Evolutionary conservation across 352 stramenopile species (phyloP), one percentile per base, ranked within the genome.

Genomic region (Vaucheria bursata): DNA sequence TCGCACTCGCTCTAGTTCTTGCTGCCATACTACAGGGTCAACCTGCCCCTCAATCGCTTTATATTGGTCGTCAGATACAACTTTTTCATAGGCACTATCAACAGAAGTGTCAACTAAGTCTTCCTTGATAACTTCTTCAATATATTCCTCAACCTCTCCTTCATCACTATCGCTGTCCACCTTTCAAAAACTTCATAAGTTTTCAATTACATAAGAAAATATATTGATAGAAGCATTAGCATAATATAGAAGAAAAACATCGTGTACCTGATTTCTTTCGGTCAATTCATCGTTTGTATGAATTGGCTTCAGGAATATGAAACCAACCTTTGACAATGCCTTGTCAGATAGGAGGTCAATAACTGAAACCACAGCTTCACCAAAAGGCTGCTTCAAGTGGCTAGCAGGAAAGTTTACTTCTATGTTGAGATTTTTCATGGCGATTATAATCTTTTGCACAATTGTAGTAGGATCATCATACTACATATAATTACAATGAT

Each of bases 1-100:
- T 12, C 70, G 82, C 6, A 91, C 86, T 59, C 87, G 72, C 76
- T 91, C 85, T 4, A 91, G 77, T 70, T 91, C 88, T 7, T 77
- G 79, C 33, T 83, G 77, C 87, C 87, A 90, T 38, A 81, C 75
- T 34, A 89, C 73, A 12, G 78, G 86, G 73, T 87, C 84, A 32
- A 88, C 74, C 34, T 73, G 71, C 1, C 59, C 76, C 39, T 86
- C 67, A 31, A 89, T 66, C 39, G 86, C 85, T 34, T 68, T 31
- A 7, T 68, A 68, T 7, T 68, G 53, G 53, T 34, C 37, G n/a
- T n/a, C n/a, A n/a, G n/a, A n/a, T n/a, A n/a, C n/a, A n/a, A n/a
- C n/a, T n/a, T n/a, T n/a, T n/a, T n/a, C n/a, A n/a, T n/a, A n/a
- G n/a, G n/a, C n/a, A n/a, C n/a, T n/a, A n/a, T n/a, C n/a, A n/a